These are phyloP conservation scores for Aristolochia californica DNA, from an alignment of 164 flowering plant species.

Conservation along the genomic window DNA sequence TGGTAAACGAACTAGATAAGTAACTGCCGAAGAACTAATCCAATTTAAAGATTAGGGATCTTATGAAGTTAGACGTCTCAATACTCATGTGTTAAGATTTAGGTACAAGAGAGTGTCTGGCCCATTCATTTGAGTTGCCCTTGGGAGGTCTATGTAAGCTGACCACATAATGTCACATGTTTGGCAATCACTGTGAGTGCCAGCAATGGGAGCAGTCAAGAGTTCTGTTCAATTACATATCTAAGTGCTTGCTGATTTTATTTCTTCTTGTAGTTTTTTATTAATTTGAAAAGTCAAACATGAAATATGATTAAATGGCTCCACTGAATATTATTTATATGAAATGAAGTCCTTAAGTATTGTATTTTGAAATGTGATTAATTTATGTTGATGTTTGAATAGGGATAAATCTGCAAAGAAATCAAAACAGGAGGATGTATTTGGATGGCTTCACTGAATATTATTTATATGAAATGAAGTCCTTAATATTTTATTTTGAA, in stretches of 20 bases:
- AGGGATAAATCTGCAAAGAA: constrained; percentile 42
- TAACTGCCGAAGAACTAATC: no score
- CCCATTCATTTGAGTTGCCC: no score
- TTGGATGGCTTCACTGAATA: constrained; percentile 3
- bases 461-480: background rate
- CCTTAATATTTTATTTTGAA: background rate
- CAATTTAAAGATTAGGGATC: no score
- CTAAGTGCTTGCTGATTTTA: background rate
- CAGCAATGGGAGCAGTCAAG: no score
- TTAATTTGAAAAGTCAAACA: background rate
- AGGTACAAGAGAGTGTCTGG: no score
- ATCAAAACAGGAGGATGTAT: constrained; percentile 30
- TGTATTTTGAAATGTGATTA: background rate
- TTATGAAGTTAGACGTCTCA: no score
- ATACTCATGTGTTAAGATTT: no score
- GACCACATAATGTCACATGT: no score
- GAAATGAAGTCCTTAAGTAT: no score
- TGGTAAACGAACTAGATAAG: no score
- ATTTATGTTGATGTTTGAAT: background rate
- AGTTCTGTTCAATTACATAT: background rate
- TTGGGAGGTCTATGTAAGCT: no score
- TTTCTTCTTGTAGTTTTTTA: background rate
- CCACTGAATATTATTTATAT: background rate
- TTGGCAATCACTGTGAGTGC: no score
- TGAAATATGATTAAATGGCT: background rate